Percentiles rank a stretch among this genome's conserved stretches.
These are phyloP conservation scores for Botrytis galanthina DNA, from an alignment of 2,329 filamentous ascomycete genomes.

Conservation along the genomic window DNA sequence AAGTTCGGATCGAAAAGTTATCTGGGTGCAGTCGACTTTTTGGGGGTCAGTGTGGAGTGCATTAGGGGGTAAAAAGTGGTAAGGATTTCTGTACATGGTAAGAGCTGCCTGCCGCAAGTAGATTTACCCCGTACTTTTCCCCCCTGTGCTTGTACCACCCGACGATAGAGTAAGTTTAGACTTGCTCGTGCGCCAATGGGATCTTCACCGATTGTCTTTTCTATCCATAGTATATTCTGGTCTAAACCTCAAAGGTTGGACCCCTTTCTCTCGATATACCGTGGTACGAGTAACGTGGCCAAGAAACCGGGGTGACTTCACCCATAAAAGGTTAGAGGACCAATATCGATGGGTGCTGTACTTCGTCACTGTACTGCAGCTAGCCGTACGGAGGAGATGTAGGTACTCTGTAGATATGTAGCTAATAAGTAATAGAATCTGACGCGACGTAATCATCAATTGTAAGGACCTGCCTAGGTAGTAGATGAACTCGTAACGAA, in stretches of 20 bases:
- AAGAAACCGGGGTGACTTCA: neutral
- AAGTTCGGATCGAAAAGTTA: neutral
- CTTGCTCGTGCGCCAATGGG: conserved; percentile 1
- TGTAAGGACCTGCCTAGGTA: neutral
- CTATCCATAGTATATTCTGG: neutral
- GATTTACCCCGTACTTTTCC: conserved; percentile 6
- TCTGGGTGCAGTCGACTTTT: neutral
- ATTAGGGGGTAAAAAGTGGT: neutral
- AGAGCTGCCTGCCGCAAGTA: conserved; percentile 1
- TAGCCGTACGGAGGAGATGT: neutral
- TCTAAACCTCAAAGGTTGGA: neutral
- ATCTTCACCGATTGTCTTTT: neutral
- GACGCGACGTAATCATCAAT: neutral
- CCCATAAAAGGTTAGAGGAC: neutral
- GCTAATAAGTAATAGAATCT: neutral
- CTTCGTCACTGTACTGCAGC: neutral
- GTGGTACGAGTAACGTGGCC: neutral
- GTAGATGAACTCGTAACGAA: neutral
- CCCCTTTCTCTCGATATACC: neutral
- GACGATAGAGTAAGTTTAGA: neutral
- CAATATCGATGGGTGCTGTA: neutral
- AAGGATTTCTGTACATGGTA: neutral
- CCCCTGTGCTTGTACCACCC: neutral
- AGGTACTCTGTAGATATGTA: neutral
- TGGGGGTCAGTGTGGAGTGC: conserved; percentile 1